phyloP scores from a whole-genome alignment of 2,329 filamentous ascomycete species.

The Dactylellina haptotyla region DNA sequence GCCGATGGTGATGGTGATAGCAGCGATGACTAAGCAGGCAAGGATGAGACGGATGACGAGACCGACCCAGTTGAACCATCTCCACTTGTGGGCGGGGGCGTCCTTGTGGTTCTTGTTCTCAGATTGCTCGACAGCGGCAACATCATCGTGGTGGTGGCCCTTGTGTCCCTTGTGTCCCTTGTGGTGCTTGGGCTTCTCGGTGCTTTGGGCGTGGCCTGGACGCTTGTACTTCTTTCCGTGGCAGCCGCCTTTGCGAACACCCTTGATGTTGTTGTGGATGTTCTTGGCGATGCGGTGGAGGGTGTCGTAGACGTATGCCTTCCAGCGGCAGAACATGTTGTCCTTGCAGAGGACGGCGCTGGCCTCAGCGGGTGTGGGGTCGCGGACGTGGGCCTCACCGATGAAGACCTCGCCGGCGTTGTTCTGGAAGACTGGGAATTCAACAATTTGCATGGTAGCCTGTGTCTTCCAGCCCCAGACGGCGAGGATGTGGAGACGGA shows the following conservation, averaged over 20 bases:
- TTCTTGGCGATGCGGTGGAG: conserved; percentile 19
- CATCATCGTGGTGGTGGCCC: conserved; percentile 15
- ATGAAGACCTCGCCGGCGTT: conserved; percentile 44
- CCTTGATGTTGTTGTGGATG: conserved; percentile 16
- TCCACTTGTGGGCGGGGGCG: conserved; percentile 23
- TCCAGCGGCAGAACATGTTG: conserved; percentile 48
- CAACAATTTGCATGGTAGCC: conserved; percentile 47
- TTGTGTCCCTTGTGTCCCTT: conserved; percentile 16
- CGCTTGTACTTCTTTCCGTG: conserved; percentile 31
- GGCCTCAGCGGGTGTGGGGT: conserved; percentile 42
- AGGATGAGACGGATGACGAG: conserved; percentile 49
- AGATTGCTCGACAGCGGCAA: too few species aligned
- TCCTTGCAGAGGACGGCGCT: conserved; percentile 44
- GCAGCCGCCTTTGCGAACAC: conserved; percentile 33
- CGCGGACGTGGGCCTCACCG: conserved; percentile 31
- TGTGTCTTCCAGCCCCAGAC: conserved; percentile 43
- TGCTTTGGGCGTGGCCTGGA: conserved; percentile 10
- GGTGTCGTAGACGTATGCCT: conserved; percentile 50
- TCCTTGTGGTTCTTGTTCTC: conserved; percentile 11
- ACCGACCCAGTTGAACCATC: conserved; percentile 48
- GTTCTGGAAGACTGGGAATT: conserved; percentile 52
- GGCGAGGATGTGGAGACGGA: conserved; percentile 48
- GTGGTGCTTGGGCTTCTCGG: conserved; percentile 26
- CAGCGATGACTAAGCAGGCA: conserved; percentile 50
- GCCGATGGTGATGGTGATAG: conserved; percentile 52